Evolutionary conservation across 2,329 filamentous ascomycete genomes (phyloP).

Genomic region (Lachnellula cervina): DNA sequence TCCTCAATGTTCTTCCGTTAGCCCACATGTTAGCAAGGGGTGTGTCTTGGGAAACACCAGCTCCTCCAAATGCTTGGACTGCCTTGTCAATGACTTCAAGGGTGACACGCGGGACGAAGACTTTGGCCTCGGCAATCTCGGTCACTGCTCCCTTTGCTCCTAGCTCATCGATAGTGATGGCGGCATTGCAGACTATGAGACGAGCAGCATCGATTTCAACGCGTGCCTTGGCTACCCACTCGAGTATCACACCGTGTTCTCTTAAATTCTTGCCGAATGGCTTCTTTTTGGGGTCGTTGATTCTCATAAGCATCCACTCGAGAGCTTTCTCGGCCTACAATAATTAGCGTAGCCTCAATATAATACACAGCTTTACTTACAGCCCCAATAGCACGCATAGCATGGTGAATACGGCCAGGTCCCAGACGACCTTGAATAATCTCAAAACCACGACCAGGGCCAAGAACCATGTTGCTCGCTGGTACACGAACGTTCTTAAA

Average conservation of each 20-base stretch:
- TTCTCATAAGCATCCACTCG: conserved; percentile 89
- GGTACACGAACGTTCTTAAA: conserved; percentile 91
- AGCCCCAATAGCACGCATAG: conserved; percentile 90
- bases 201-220: conserved; percentile 92
- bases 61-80: conserved; percentile 86
- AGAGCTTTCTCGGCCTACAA: conserved; percentile 76
- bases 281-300: conserved; percentile 88
- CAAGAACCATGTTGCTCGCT: conserved; percentile 76
- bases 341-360: conserved; percentile 12
- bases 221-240: conserved; percentile 88
- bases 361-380: conserved; percentile 38
- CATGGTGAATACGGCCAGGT: conserved; percentile 94
- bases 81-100: conserved; percentile 90
- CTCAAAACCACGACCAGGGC: conserved; percentile 91
- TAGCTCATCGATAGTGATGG: conserved; percentile 85
- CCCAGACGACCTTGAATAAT: conserved; percentile 97
- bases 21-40: conserved; percentile 84
- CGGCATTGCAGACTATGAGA: conserved; percentile 87
- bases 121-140: conserved; percentile 94
- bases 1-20: conserved; percentile 70
- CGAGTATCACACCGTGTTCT: conserved; percentile 89
- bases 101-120: conserved; percentile 77
- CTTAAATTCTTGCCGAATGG: conserved; percentile 84
- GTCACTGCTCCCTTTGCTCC: conserved; percentile 85
- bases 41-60: conserved; percentile 90